A percentile compares a stretch with the other conserved stretches of the same genome.
Conservation (phyloP, 2,329 filamentous ascomycete genomes). For the Fusarium newnesense region DNA sequence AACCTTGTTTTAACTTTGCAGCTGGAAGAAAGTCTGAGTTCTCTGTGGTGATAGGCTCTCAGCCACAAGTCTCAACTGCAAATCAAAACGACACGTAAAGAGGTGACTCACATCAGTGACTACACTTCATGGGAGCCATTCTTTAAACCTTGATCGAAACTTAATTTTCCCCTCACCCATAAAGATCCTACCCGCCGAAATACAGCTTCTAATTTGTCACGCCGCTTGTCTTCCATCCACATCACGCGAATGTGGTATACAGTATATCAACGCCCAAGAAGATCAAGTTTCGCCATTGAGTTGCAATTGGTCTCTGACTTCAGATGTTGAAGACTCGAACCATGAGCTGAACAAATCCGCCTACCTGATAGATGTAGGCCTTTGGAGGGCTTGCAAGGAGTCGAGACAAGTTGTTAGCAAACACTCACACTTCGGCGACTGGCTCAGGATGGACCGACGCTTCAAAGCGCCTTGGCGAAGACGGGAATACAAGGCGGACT, state of each 20-base stretch:
- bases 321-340: rapidly evolving
- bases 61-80: too few relatives aligned
- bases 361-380: background rate
- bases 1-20: too few relatives aligned
- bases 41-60: too few relatives aligned
- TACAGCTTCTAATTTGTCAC: background rate
- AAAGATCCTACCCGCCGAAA: background rate
- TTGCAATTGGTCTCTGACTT: background rate
- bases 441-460: background rate
- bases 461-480: too few relatives aligned
- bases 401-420: background rate
- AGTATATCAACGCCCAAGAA: background rate
- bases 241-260: background rate
- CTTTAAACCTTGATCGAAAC: too few relatives aligned
- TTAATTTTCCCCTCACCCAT: too few relatives aligned
- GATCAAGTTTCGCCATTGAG: background rate
- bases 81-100: too few relatives aligned
- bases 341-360: background rate
- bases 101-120: too few relatives aligned
- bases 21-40: too few relatives aligned
- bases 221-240: background rate
- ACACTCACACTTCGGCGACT: background rate
- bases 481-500: background rate
- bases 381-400: constrained; percentile 3
- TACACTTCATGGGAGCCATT: too few relatives aligned